Percentiles rank a stretch among this genome's conserved stretches.
Conservation (phyloP, 371 early-diverging fungal genomes). For the Catenaria anguillulae region DNA sequence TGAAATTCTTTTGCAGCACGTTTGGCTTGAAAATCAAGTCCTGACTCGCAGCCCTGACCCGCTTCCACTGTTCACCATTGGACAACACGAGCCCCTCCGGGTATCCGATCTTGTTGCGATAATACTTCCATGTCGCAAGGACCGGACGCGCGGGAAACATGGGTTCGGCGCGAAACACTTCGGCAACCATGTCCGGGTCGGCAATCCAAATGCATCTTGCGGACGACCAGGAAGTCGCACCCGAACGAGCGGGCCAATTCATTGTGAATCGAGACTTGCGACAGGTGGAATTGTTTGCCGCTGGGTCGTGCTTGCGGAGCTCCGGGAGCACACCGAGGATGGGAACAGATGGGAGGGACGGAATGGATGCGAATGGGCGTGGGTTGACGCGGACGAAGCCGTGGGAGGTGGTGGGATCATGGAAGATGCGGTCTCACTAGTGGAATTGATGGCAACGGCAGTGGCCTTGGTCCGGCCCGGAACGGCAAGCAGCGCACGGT, state of each 20-base stretch:
- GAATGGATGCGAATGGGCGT: no score
- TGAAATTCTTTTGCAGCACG: background rate
- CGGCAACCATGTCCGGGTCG: background rate
- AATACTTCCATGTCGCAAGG: background rate
- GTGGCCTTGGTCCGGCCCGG: no score
- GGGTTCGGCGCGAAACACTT: background rate
- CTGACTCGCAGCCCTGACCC: background rate
- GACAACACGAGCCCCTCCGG: background rate
- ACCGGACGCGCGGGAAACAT: background rate
- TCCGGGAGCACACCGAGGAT: background rate
- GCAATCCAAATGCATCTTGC: background rate
- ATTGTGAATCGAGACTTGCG: no score
- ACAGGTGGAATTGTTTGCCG: background rate
- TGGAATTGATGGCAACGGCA: no score
- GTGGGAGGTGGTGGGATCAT: no score
- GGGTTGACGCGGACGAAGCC: no score
- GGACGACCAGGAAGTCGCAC: background rate
- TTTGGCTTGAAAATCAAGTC: background rate
- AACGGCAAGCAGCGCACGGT: no score
- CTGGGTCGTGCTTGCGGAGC: background rate
- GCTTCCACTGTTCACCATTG: background rate
- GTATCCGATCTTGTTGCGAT: background rate
- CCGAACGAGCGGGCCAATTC: background rate
- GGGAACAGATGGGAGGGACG: no score
- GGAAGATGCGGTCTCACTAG: no score